Base-by-base conservation (phyloP, 2,329 filamentous ascomycete genomes). In the Fusarium staphyleae region DNA sequence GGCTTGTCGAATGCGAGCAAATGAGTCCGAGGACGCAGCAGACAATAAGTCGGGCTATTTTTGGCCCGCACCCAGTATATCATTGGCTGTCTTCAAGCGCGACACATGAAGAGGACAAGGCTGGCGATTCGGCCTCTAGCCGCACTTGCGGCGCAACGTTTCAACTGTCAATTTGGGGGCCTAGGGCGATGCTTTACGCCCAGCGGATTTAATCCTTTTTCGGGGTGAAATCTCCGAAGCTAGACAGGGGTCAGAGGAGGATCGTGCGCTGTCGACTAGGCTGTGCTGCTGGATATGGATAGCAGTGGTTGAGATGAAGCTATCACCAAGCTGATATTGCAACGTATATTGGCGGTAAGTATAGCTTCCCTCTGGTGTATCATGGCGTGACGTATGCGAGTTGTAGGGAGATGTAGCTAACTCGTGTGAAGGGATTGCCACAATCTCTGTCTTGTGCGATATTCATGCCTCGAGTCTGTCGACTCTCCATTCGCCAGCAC, bases 81-180 rank as follows among this genome's bases (percentile, higher is more conserved):
- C 28, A 56, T 57, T 60, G 57, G 55, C 26, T 16, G 22, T 11
- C 15, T 36, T 48, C 52, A 61, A 61, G 57, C 55, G 56, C 55
- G 56, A 44, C 42, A 28, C 45, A 8, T 24, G 22, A 9, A 22
- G 19, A 22, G 19, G 19, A 24, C 22, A 46, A 7, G 51, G 32
- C 29, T 40, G 16, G 16, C 42, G 16, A 62, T 62, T 62, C 48
- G 59, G 41, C 36, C 18, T 19, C 36, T 44, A 62, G 57, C 48
- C 59, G 57, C 57, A 59, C 22, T 24, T 3, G 22, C 36, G 44
- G 30, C 44, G 57, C 57, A 61, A 57, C 53, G 46, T 62, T 62
- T 62, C 53, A 58, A 55, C 39, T 47, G n/a, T 28, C 26, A 26
- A 34, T 36, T 14, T 26, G 56, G 32, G 36, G 32, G 29, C 18